Base-by-base conservation (phyloP, 306 rosid genomes). In the Carpinus fangiana region DNA sequence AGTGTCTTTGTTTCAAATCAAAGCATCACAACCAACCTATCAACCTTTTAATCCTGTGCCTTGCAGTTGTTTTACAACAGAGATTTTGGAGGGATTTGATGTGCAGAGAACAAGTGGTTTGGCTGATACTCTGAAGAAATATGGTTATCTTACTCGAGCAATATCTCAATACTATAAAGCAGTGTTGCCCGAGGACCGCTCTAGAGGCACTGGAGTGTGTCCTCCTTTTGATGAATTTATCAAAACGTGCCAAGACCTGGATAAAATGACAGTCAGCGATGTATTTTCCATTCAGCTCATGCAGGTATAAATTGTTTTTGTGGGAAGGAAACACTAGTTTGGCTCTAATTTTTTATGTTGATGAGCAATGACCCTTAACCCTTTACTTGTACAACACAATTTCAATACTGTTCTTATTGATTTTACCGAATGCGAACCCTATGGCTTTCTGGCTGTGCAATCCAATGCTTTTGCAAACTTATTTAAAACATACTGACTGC, bases 41-140 rank as follows among this genome's bases (percentile, higher is more conserved):
- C 72, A 41, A 50, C 55, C 46, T 56, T 79, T 74, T 21, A 65
- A 66, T 53, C 23, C 20, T 48, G 77, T 79, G 65, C 48, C 74
- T 51, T 82, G 86, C 95, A 94, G 98, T 78, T 94, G 98, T 92
- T 90, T 78, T 78, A 94, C 98, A 10, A 89, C 98, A 51, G 98
- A 94, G 86, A 85, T 94, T 86, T 82, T 92, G 83, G 98, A 94
- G 85, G 97, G 95, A 61, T 94, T 94, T 90, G 93, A 94, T 82
- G 91, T 94, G 79, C 98, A 89, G 85, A 83, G 98, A 88, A 94
- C 95, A 14, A 81, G 79, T 81, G 94, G 96, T 84, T 94, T 94
- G 87, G 87, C 89, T 56, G 98, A 90, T 75, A 92, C 98, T 31
- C 87, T 31, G 51, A 92, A 88, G 90, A 94, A 90, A 89, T 94